Conservation (phyloP, 257 asterid species). For the Gentiana dahurica region DNA sequence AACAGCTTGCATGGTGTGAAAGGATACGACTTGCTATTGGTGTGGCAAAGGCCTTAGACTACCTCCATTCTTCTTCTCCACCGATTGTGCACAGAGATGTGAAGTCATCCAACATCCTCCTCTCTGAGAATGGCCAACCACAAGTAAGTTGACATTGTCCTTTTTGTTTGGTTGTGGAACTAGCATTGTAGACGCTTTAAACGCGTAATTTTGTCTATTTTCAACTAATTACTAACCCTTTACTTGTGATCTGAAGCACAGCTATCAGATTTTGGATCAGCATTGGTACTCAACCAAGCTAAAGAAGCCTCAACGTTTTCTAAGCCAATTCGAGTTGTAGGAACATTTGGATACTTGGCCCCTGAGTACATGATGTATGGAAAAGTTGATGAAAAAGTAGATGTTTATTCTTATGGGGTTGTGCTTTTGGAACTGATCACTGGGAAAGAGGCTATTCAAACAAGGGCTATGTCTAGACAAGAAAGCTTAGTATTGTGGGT, state of each 20-base stretch:
- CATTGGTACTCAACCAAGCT: constrained; percentile 28
- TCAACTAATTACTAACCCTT: not conserved
- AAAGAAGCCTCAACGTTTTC: constrained; percentile 20
- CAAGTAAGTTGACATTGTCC: constrained; percentile 25
- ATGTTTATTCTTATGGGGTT: constrained; percentile 76
- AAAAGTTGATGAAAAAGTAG: constrained; percentile 78
- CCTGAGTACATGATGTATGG: constrained; percentile 86
- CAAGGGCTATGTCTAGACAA: constrained; percentile 28
- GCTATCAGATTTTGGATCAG: constrained; percentile 77
- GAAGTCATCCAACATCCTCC: constrained; percentile 62
- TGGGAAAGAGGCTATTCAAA: constrained; percentile 54
- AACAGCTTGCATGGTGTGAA: constrained; percentile 47
- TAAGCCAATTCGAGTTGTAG: constrained; percentile 38
- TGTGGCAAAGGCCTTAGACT: constrained; percentile 58
- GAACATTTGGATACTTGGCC: constrained; percentile 64
- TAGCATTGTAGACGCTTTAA: not conserved
- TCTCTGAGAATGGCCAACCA: constrained; percentile 44
- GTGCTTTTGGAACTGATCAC: constrained; percentile 75
- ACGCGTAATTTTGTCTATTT: not conserved
- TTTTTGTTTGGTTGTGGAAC: too few relatives aligned
- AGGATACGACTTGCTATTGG: constrained; percentile 60
- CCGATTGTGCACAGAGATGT: constrained; percentile 61
- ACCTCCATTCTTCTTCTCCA: constrained; percentile 60
- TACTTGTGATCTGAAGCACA: constrained; percentile 10
- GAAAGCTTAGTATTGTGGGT: constrained; percentile 75